Percentiles rank a stretch among this genome's conserved stretches.
phyloP scores from a whole-genome alignment of 352 stramenopile genomes.

The Globisporangium emineosum region DNA sequence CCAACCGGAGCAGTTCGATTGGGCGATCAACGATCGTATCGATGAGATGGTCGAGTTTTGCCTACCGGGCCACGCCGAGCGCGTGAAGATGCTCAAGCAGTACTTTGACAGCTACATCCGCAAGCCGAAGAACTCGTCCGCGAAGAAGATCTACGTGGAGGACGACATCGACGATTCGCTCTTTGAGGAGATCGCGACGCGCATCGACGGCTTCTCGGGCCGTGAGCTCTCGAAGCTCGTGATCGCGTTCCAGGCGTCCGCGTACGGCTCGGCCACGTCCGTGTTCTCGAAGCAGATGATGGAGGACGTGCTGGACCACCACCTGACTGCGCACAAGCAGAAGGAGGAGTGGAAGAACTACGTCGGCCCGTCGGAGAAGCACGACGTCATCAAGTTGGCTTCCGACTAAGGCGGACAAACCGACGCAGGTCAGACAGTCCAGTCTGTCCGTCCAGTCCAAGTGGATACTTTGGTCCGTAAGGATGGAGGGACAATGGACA shows the following conservation, averaged over 20 bases:
- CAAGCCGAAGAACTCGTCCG: slow-evolving; percentile 80
- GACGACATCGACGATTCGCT: slow-evolving; percentile 89
- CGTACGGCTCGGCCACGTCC: slow-evolving; percentile 94
- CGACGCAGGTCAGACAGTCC: neutral
- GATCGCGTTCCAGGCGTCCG: slow-evolving; percentile 98
- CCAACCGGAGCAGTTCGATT: slow-evolving; percentile 98
- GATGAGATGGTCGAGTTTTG: slow-evolving; percentile 99
- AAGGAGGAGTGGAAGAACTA: slow-evolving; percentile 94
- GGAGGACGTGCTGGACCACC: slow-evolving; percentile 92
- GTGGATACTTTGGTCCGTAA: neutral
- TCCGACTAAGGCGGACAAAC: slow-evolving; percentile 33
- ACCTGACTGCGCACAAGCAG: slow-evolving; percentile 90
- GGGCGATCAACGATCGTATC: slow-evolving; percentile 98
- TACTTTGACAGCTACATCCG: slow-evolving; percentile 98
- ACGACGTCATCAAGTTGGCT: slow-evolving; percentile 51
- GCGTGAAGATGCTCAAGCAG: slow-evolving; percentile 96
- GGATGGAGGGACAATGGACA: neutral
- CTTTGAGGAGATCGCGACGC: slow-evolving; percentile 90
- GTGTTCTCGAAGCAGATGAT: slow-evolving; percentile 93
- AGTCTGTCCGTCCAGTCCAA: slow-evolving; percentile 9
- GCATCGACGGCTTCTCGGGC: slow-evolving; percentile 97
- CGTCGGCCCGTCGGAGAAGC: slow-evolving; percentile 48
- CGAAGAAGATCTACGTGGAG: slow-evolving; percentile 90
- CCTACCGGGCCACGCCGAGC: slow-evolving; percentile 92
- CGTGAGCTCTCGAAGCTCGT: slow-evolving; percentile 99